Base-by-base conservation (phyloP, 2,329 filamentous ascomycete genomes). In the Cryphonectria japonica region DNA sequence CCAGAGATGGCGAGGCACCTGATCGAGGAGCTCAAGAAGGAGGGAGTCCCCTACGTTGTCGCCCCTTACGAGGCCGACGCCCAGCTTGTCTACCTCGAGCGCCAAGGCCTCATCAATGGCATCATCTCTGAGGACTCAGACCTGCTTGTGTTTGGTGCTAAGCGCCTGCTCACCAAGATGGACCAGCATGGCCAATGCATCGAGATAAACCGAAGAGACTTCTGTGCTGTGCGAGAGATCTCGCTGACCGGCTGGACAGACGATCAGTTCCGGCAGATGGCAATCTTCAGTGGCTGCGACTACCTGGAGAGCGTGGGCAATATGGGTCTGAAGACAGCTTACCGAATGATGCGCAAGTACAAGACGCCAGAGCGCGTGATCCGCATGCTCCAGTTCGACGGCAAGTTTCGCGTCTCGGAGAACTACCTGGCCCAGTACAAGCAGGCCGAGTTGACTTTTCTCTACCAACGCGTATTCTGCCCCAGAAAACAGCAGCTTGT, bases 51-150 rank as follows among this genome's bases (percentile, higher is more conserved):
- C 70, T 98, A 97, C 78, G 86, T 99, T 69, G 97, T 99, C 26
- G 96, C 96, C 0, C 96, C 96, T 0, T 99, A 98, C 81, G 96
- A 99, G 84, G 96, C 96, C 63, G 96, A 99, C 80, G 92, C 95
- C n/a, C 95, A 99, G 80, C 87, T 99, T 76, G 95, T 94, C 37
- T 99, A 98, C 78, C 86, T 99, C 52, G 96, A 99, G 81, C 90
- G 91, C 66, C 88, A 93, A 71, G 95, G 95, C 0, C 84, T 95
- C 66, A 92, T 98, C 76, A 85, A 91, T 75, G 97, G 94, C 37
- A 97, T 99, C 74, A 83, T 99, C 50, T 98, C 96, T 0, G 96
- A 99, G 79, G 96, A 99, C 80, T 99, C 96, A 0, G 96, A 99
- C 82, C 85, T 99, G 70, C 84, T 99, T 46, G 96, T 99, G 0